These are phyloP conservation scores for Pseudopediastrum boryanum DNA, from an alignment of 139 green algal species.

Conservation along the genomic window DNA sequence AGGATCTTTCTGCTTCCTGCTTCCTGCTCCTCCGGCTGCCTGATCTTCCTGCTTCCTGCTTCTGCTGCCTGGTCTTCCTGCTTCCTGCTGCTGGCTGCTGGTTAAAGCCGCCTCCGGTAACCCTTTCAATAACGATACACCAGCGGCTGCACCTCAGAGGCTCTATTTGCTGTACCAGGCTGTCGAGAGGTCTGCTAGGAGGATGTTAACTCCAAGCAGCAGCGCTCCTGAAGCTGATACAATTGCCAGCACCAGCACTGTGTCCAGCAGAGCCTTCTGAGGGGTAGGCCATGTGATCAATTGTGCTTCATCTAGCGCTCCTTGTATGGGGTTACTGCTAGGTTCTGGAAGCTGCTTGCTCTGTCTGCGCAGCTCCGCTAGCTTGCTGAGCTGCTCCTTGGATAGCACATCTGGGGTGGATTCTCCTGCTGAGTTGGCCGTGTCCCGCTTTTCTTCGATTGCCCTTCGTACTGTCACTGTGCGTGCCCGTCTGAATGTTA, in stretches of 20 bases:
- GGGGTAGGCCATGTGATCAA: conserved; percentile 57
- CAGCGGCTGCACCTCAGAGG: too few species aligned
- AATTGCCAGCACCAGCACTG: conserved; percentile 54
- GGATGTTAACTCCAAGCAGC: conserved; percentile 55
- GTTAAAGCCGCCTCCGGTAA: too few species aligned
- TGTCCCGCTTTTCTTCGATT: conserved; percentile 42
- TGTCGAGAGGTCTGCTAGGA: conserved; percentile 43
- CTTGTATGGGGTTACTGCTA: conserved; percentile 47
- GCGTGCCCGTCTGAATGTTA: too few species aligned
- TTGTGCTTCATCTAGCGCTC: conserved; percentile 50
- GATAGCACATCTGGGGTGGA: conserved; percentile 31
- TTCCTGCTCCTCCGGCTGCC: too few species aligned
- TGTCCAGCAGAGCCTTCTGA: conserved; percentile 55
- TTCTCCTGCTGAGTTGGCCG: neutral
- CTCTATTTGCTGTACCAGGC: conserved; percentile 57
- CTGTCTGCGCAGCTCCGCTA: conserved; percentile 38
- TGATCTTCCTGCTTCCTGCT: too few species aligned
- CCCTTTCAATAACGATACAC: too few species aligned
- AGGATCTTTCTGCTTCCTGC: too few species aligned
- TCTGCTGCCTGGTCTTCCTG: too few species aligned
- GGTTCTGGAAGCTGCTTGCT: neutral
- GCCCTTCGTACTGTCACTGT: too few species aligned
- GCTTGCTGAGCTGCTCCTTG: conserved; percentile 18
- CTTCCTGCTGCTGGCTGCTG: too few species aligned
- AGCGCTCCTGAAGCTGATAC: conserved; percentile 40